Conservation (phyloP, 192 early-diverging fungal species). For the Spinellus fusiger region DNA sequence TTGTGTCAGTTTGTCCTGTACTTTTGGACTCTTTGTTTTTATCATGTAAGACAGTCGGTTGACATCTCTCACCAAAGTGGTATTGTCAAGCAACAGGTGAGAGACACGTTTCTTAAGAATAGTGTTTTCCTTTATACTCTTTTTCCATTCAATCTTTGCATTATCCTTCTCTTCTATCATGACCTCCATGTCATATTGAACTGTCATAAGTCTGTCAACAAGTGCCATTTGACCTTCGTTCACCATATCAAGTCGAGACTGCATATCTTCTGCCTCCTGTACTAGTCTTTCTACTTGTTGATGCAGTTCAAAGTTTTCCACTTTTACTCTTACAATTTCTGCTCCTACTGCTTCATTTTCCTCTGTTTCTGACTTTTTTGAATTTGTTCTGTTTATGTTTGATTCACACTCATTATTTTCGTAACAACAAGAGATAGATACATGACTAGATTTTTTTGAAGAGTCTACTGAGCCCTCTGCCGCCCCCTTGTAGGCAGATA, state of each 20-base stretch:
- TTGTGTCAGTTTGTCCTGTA: not conserved
- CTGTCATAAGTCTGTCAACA: slow-evolving; percentile 21
- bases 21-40: not conserved
- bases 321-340: slow-evolving; percentile 24
- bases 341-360: not conserved
- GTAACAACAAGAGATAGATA: no score
- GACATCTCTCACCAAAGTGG: not conserved
- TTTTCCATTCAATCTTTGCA: slow-evolving; percentile 1
- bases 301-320: slow-evolving; percentile 25
- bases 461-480: no score
- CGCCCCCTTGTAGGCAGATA: no score
- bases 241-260: slow-evolving; percentile 23
- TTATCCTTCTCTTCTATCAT: slow-evolving; percentile 5
- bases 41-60: not conserved
- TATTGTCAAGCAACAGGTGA: not conserved
- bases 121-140: slow-evolving; percentile 24
- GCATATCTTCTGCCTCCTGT: slow-evolving; percentile 18
- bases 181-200: slow-evolving; percentile 24
- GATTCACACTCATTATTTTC: slow-evolving; percentile 21
- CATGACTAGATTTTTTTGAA: no score
- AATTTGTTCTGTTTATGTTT: not conserved
- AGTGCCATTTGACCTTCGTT: slow-evolving; percentile 25
- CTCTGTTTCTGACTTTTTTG: not conserved
- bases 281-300: slow-evolving; percentile 22
- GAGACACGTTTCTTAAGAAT: slow-evolving; percentile 8